Evolutionary conservation across 2,329 filamentous ascomycete species (phyloP), one percentile per base, ranked within the genome.

Genomic region (Byssochlamys sp.): DNA sequence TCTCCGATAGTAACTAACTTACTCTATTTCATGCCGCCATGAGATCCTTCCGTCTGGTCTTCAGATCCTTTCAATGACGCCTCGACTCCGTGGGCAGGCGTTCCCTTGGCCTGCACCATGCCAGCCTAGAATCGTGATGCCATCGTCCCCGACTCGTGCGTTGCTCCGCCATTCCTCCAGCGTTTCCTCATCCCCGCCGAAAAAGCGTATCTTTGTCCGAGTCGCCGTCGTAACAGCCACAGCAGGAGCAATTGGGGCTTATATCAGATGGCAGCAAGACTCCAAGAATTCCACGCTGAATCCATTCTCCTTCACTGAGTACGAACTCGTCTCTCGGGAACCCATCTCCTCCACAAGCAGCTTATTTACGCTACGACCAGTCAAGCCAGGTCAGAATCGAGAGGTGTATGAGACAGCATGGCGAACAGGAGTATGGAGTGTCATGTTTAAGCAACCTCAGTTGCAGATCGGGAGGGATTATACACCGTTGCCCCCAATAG

Each of bases 381-480:
- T 66, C 25, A 62, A 66, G 54, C 66, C 61, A 39, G 70, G 64
- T 55, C 62, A 57, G 59, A 74, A 73, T 50, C 65, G 64, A 50
- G 69, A 71, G 28, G 67, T 74, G 39, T 78, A 80, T 58, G 66
- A 71, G 3, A 64, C 74, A 10, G 78, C 78, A 26, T 86, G 84
- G 82, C 72, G 73, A 50, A 78, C 82, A 57, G 87, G 88, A 3
- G 80, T 95, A 49, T 95, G 90, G 88, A 91, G 87, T 61, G 87
- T 97, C 33, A 88, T 96, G 76, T 85, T 96, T 68, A 96, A 95
- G 75, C 94, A 97, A 75, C 94, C 94, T 1, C 86, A 96, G 71
- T 76, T 97, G 58, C 91, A 96, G 74, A 95, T 99, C 65, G 89
- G 90, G 50, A 79, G 94, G 60, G 86, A 90, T 58, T 99, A 99